These are phyloP conservation scores for Neurospora cerealis DNA, from an alignment of 495 filamentous ascomycete genomes.

Conservation along the genomic window DNA sequence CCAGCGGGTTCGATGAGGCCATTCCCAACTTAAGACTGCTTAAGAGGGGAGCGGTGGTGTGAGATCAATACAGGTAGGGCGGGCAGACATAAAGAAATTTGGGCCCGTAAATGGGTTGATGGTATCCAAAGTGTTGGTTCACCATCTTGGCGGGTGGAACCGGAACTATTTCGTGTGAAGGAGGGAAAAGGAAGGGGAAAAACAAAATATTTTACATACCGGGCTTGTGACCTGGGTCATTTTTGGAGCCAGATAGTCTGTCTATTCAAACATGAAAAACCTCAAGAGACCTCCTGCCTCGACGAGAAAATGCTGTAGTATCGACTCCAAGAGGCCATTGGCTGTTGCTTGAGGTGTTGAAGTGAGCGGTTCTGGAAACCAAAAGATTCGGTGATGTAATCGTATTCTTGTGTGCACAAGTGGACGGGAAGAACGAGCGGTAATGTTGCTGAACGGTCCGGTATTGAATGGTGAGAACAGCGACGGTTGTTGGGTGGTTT, in stretches of 20 bases:
- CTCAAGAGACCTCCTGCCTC: background rate
- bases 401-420: background rate
- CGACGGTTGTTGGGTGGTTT: background rate
- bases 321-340: background rate
- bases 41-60: background rate
- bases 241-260: background rate
- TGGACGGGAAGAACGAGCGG: background rate
- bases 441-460: background rate
- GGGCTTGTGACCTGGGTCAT: background rate
- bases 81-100: background rate
- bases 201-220: background rate
- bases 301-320: background rate
- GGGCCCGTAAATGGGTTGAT: background rate
- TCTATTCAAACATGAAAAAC: background rate
- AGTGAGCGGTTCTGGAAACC: background rate
- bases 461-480: background rate
- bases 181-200: background rate
- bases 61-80: background rate
- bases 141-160: background rate
- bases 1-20: background rate
- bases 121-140: background rate
- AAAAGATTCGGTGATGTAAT: background rate
- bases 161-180: background rate
- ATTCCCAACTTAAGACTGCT: background rate
- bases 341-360: background rate